Evolutionary conservation across 306 rosid genomes (phyloP).

Genomic region (Styphnolobium japonicum): DNA sequence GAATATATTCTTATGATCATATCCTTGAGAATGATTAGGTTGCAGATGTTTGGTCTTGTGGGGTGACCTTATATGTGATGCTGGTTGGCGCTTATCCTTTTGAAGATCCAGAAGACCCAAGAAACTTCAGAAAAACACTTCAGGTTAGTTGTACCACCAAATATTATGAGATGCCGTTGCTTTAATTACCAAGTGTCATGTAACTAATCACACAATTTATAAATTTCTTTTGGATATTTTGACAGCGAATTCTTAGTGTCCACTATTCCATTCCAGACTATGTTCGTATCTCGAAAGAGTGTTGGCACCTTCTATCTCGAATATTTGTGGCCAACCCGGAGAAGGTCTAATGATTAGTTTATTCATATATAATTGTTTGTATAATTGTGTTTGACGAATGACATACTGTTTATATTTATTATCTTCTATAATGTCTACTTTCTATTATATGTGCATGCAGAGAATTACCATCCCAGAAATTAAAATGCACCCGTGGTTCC

Average conservation of each 20-base stretch:
- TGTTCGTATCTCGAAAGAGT: slow-evolving; percentile 69
- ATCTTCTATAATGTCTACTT: background rate
- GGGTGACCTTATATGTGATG: slow-evolving; percentile 98
- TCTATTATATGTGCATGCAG: slow-evolving; percentile 27
- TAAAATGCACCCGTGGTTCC: slow-evolving; percentile 76
- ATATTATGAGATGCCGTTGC: background rate
- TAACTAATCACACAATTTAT: background rate
- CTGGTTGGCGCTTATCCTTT: slow-evolving; percentile 98
- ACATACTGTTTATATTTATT: background rate
- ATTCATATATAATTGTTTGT: background rate
- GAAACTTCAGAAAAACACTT: slow-evolving; percentile 92
- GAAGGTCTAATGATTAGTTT: slow-evolving; percentile 49
- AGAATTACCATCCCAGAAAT: slow-evolving; percentile 89
- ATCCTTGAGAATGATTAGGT: slow-evolving; percentile 54
- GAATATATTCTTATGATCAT: slow-evolving; percentile 11
- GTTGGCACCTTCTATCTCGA: slow-evolving; percentile 80
- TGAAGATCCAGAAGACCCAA: slow-evolving; percentile 96
- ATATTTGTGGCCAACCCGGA: slow-evolving; percentile 83
- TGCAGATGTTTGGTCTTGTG: slow-evolving; percentile 99
- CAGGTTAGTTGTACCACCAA: slow-evolving; percentile 49
- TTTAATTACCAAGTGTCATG: background rate
- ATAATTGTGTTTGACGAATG: background rate
- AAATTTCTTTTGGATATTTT: slow-evolving; percentile 26
- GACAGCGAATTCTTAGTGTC: slow-evolving; percentile 91
- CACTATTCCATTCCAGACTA: slow-evolving; percentile 86